A percentile compares a stretch with the other conserved stretches of the same genome.
phyloP scores from a whole-genome alignment of 1,284 basidiomycete species.

The Malassezia japonica region DNA sequence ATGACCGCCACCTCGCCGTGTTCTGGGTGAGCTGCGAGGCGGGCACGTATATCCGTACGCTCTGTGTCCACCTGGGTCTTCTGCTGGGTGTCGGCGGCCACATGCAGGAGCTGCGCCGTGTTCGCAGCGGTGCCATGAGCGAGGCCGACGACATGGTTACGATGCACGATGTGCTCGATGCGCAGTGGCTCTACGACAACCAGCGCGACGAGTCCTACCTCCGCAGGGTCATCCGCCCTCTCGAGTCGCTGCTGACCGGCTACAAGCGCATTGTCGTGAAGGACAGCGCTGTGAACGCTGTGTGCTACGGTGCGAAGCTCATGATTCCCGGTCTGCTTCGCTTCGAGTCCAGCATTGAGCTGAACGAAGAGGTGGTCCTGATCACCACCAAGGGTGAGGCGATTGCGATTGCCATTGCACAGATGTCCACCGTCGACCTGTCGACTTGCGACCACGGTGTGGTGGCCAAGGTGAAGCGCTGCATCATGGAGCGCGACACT shows the following conservation, averaged over 20 bases:
- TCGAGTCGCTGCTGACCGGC: constrained; percentile 85
- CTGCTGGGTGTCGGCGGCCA: constrained; percentile 93
- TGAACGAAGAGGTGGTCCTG: constrained; percentile 93
- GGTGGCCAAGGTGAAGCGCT: constrained; percentile 97
- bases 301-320: constrained; percentile 98
- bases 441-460: constrained; percentile 98
- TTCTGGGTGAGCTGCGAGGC: constrained; percentile 99
- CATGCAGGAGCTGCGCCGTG: constrained; percentile 96
- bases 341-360: constrained; percentile 89
- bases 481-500: constrained; percentile 97
- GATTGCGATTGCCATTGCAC: constrained; percentile 71
- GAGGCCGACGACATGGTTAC: constrained; percentile 98
- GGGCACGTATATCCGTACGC: constrained; percentile 93
- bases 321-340: constrained; percentile 98
- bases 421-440: constrained; percentile 94
- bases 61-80: constrained; percentile 93
- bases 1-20: constrained; percentile 88
- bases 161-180: constrained; percentile 99
- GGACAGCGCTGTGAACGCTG: constrained; percentile 96
- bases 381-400: constrained; percentile 99
- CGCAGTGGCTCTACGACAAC: constrained; percentile 97
- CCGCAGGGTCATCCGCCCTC: constrained; percentile 82
- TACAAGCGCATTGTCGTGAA: constrained; percentile 99
- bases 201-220: constrained; percentile 97
- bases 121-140: constrained; percentile 86